Conservation (phyloP, 139 green algal genomes). For the Chlamydomonas sp. region DNA sequence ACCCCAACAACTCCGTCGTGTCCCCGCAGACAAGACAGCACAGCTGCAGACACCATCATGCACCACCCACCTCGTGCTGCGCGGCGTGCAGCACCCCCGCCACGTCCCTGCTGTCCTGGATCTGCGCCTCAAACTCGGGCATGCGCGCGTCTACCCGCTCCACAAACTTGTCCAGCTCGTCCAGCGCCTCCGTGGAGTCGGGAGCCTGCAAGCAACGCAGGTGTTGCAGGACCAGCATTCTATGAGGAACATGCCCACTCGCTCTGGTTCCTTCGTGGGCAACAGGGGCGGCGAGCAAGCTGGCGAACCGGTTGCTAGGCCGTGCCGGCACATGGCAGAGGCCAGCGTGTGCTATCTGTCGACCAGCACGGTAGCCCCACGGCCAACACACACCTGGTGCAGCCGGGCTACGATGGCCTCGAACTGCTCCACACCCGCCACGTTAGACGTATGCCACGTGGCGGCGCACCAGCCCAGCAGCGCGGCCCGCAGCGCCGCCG, state of each 20-base stretch:
- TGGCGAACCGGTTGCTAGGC: no score
- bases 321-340: no score
- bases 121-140: slow-evolving; percentile 37
- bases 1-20: no score
- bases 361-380: no score
- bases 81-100: slow-evolving; percentile 55
- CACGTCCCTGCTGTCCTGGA: slow-evolving; percentile 20
- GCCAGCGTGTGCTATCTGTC: no score
- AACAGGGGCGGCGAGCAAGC: no score
- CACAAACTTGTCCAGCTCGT: slow-evolving; percentile 73
- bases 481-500: slow-evolving; percentile 22
- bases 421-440: slow-evolving; percentile 30
- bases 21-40: no score
- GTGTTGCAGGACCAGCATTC: no score
- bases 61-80: slow-evolving; percentile 31
- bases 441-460: slow-evolving; percentile 47
- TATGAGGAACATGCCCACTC: no score
- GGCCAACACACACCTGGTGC: slow-evolving; percentile 7
- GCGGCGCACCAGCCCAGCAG: slow-evolving; percentile 44
- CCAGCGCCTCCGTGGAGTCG: slow-evolving; percentile 73
- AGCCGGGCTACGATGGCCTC: slow-evolving; percentile 26
- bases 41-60: no score
- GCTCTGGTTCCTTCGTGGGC: no score
- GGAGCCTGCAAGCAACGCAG: slow-evolving; percentile 40
- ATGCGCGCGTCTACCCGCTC: slow-evolving; percentile 60